Evolutionary conservation across 148 eudicot species (phyloP).

Genomic region (Rhododendron kiyosumense): DNA sequence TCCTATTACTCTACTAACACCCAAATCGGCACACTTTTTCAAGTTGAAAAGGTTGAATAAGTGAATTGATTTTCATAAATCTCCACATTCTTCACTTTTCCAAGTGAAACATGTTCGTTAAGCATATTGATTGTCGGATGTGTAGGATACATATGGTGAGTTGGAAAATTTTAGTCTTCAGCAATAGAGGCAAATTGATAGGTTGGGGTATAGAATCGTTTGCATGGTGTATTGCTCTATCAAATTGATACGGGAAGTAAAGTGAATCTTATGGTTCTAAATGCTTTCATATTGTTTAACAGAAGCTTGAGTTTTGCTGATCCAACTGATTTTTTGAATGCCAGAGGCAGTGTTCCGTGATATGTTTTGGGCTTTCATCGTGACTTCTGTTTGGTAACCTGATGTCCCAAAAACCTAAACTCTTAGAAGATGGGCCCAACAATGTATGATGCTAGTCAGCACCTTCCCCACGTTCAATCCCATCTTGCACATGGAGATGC

Average conservation of each 20-base stretch:
- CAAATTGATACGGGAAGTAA: not conserved
- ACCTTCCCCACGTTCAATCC: not conserved
- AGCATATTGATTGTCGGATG: not conserved
- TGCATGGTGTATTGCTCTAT: not conserved
- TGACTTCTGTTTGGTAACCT: not conserved
- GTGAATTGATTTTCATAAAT: not conserved
- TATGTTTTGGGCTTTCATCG: not conserved
- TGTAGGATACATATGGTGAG: not conserved
- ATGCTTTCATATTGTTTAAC: not conserved
- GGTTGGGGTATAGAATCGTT: not conserved
- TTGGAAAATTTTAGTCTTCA: not conserved
- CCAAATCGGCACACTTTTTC: not conserved
- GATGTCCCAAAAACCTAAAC: not conserved
- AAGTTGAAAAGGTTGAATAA: not conserved
- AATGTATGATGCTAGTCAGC: not conserved
- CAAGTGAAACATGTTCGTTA: not conserved
- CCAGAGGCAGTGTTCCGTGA: not conserved
- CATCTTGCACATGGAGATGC: not conserved
- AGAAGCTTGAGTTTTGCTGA: not conserved
- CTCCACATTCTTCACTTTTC: not conserved
- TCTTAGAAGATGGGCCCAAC: not conserved
- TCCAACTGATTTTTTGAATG: not conserved
- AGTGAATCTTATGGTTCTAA: not conserved
- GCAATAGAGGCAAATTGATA: not conserved
- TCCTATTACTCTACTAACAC: not conserved